Evolutionary conservation across 345 rosid genomes (phyloP), one percentile per base, ranked within the genome.

Genomic region (Citrus cavaleriei): DNA sequence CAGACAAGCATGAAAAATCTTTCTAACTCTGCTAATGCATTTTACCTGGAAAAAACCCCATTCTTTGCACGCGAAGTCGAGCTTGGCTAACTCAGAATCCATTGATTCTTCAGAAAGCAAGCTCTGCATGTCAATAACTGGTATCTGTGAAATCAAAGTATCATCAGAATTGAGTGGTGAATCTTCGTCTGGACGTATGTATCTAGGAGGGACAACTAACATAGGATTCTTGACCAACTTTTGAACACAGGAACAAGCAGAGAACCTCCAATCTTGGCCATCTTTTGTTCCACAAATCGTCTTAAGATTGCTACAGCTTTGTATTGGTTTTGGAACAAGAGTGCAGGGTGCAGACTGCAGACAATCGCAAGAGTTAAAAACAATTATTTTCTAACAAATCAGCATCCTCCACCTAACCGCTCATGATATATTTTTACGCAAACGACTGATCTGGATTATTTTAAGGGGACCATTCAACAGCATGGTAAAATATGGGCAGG

Each of bases 171-270:
- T 1, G 1, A 62, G 5, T n/a, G 4, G 51, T 25, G 40, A 38
- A 0, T 74, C 85, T 67, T 77, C 84, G 10, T 85, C 86, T 68
- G 86, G 80, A 6, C 60, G 62, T 42, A 73, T 2, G 72, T 89
- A 87, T 74, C 90, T 85, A 0, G 81, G 30, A 24, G 88, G 91
- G 57, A 89, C 68, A 3, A 74, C 51, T 72, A 66, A 32, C 25
- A 46, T 10, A 10, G 69, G 63, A 5, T 82, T 70, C 71, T 81
- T 85, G 7, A 64, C 85, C 66, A 86, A 57, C 66, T 87, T 86
- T 74, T 82, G 80, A 46, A 87, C 90, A 73, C 78, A 77, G 91
- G 91, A 62, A 88, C 89, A 14, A 55, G 59, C 7, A 86, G 83
- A 64, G 87, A 86, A 62, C 81, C 83, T 75, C 89, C 70, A 8